Conservation (phyloP, 2,329 filamentous ascomycete genomes). For the Neonectria faginata region DNA sequence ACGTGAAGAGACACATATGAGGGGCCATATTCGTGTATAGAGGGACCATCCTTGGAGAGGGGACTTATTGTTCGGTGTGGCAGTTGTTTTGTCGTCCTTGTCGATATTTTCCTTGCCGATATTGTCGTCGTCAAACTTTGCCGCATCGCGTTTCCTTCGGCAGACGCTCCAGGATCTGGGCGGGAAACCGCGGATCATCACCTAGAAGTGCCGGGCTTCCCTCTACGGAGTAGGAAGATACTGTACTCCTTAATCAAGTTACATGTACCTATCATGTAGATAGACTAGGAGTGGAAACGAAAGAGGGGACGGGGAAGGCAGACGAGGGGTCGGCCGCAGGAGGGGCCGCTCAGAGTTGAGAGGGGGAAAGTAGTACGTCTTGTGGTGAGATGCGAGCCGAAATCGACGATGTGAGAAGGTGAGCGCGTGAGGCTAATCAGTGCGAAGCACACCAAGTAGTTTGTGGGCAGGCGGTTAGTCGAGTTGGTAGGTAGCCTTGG, state of each 20-base stretch:
- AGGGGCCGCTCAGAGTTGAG: slow-evolving; percentile 13
- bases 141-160: slow-evolving; percentile 15
- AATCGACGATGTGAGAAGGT: slow-evolving; percentile 21
- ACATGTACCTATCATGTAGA: not conserved
- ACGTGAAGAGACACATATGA: too few species aligned
- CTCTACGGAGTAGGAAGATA: slow-evolving; percentile 29
- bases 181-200: slow-evolving; percentile 40
- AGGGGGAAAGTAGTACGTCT: slow-evolving; percentile 4
- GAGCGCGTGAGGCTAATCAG: slow-evolving; percentile 19
- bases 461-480: not conserved
- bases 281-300: slow-evolving; percentile 1
- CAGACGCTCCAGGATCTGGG: slow-evolving; percentile 21
- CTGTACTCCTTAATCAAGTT: slow-evolving; percentile 1
- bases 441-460: slow-evolving; percentile 5
- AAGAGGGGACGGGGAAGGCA: slow-evolving; percentile 21
- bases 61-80: slow-evolving; percentile 1
- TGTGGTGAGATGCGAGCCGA: slow-evolving; percentile 11
- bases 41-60: not conserved
- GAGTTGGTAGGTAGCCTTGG: not conserved
- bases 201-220: slow-evolving; percentile 31
- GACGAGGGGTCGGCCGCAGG: slow-evolving; percentile 16
- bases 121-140: slow-evolving; percentile 16
- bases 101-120: slow-evolving; percentile 15
- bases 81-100: slow-evolving; percentile 1
- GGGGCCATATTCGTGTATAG: too few species aligned